A percentile compares a stretch with the other conserved stretches of the same genome.
phyloP scores from a whole-genome alignment of 164 flowering plant genomes.

The Warburgia ugandensis region DNA sequence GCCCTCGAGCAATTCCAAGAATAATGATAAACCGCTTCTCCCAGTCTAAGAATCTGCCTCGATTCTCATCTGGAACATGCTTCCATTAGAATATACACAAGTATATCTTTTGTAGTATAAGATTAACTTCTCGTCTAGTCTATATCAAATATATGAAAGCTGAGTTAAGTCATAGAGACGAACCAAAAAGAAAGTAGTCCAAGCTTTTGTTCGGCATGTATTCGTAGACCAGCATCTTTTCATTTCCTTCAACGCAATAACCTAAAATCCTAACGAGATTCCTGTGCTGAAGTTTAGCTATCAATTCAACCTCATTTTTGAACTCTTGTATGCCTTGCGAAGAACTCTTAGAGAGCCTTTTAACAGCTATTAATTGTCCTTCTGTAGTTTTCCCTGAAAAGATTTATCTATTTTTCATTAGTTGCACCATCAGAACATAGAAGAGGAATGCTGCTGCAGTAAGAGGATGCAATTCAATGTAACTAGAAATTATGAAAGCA shows the following conservation, averaged over 20 bases:
- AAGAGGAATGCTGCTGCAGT: neutral
- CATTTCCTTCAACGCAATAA: conserved; percentile 4
- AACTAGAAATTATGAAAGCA: neutral
- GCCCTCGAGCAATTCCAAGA: conserved; percentile 42
- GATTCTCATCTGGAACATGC: neutral
- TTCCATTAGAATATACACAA: neutral
- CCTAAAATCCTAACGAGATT: conserved; percentile 11
- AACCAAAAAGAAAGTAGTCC: conserved; percentile 3
- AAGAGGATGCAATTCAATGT: neutral
- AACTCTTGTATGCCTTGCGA: conserved; percentile 29
- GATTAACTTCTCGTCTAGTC: too few species aligned
- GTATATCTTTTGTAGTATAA: too few species aligned
- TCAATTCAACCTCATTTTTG: conserved; percentile 24
- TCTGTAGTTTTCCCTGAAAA: conserved; percentile 4
- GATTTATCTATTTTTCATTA: neutral
- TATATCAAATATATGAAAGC: neutral
- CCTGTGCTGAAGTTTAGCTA: conserved; percentile 10
- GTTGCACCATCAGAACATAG: neutral
- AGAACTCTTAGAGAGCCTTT: conserved; percentile 9
- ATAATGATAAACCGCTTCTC: conserved; percentile 18
- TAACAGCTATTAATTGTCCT: conserved; percentile 10
- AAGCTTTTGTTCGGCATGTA: conserved; percentile 25
- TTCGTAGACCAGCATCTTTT: conserved; percentile 7
- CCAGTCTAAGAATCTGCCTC: conserved; percentile 19
- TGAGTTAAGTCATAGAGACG: neutral